Base-by-base conservation (phyloP, 768 basidiomycete genomes). In the Sarcomyxa edulis region DNA sequence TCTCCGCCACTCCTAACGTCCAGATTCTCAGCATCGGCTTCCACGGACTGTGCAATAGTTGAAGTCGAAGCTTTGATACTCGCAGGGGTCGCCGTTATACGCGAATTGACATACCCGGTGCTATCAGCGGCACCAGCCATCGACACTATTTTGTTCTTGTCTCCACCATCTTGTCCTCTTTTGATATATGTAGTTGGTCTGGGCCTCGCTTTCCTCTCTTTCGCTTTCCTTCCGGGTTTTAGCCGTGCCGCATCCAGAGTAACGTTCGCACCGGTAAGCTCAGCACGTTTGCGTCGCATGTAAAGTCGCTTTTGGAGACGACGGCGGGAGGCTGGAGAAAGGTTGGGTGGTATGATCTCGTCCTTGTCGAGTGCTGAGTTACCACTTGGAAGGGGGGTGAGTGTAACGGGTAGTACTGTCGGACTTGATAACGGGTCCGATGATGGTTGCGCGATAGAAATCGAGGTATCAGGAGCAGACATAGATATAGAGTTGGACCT, bases 231-330 rank as follows among this genome's bases (percentile, higher is more conserved):
- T 11, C 71, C 71, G 39, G 51, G 66, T 47, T 51, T 48, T 37
- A 72, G 51, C 45, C 60, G 66, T n/a, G 42, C 46, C 0, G 54
- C 23, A 11, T 48, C 51, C n/a, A 55, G 45, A 35, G 55, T 58
- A 6, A 56, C 56, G 7, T 43, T 51, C 9, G 46, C 54, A 27
- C 66, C 81, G 20, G 52, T 50, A 22, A 64, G 56, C 20, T 64
- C 57, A 3, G 85, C 84, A 29, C 84, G 72, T 52, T 75, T 79
- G 20, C 74, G 72, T 5, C 84, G 76, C 85, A 87, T 87, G 46
- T 83, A 74, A 5, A 87, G 60, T 26, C 83, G 68, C 42, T 85
- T 85, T 42, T 61, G 60, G 16, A 74, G 45, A n/a, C 72, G 76
- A 23, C 78, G 71, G 6, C 76, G 76, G 7, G 72, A 65, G 1